phyloP scores from a whole-genome alignment of 148 eudicot genomes.

The Nepenthes gracilis region DNA sequence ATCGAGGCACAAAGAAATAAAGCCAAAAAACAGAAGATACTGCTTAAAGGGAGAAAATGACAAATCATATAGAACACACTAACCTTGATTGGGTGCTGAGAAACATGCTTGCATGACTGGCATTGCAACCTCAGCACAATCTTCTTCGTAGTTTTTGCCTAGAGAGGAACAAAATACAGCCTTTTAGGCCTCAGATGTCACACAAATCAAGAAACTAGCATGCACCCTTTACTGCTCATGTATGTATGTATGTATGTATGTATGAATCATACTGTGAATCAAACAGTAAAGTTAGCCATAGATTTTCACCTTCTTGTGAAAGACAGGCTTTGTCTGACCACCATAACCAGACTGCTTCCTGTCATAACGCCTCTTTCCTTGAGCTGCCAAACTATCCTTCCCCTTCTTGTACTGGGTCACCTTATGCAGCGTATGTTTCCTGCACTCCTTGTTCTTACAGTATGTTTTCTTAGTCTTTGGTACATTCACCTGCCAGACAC shows the following conservation, averaged over 20 bases:
- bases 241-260: too few relatives aligned
- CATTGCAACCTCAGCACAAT: constrained; percentile 78
- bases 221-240: too few relatives aligned
- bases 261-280: too few relatives aligned
- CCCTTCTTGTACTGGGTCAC: constrained; percentile 91
- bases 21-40: neutral
- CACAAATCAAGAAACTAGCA: too few relatives aligned
- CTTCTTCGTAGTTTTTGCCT: constrained; percentile 86
- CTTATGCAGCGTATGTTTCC: constrained; percentile 73
- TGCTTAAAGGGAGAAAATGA: too few relatives aligned
- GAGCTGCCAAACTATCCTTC: constrained; percentile 79
- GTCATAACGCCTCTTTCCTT: constrained; percentile 81
- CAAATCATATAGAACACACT: neutral
- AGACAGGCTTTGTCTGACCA: constrained; percentile 87
- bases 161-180: neutral
- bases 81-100: constrained; percentile 79
- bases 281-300: too few relatives aligned
- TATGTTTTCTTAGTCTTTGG: constrained; percentile 80
- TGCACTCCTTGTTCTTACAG: constrained; percentile 80
- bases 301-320: constrained; percentile 63
- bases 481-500: constrained; percentile 51
- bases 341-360: constrained; percentile 82
- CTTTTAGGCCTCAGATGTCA: neutral
- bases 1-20: neutral
- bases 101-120: constrained; percentile 79